These are phyloP conservation scores for Stephanodiscus triporus DNA, from an alignment of 108 stramenopile genomes.

Conservation along the genomic window DNA sequence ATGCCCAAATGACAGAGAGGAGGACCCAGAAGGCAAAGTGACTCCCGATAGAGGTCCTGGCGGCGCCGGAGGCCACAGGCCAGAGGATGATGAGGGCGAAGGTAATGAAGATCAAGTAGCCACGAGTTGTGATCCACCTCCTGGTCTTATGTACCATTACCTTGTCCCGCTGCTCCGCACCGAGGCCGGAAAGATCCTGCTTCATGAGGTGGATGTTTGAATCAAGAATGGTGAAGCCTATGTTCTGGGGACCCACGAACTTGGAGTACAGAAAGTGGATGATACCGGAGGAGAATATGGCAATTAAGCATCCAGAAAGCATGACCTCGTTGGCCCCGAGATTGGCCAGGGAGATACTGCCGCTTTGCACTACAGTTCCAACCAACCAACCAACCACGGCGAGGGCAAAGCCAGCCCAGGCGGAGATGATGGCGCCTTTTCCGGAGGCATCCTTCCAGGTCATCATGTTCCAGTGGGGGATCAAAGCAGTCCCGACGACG, in stretches of 20 bases:
- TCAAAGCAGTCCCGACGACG: constrained; percentile 89
- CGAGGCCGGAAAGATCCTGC: constrained; percentile 24
- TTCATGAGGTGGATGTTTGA: constrained; percentile 1
- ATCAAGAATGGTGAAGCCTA: constrained; percentile 70
- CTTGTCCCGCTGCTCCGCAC: constrained; percentile 64
- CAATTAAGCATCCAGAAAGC: constrained; percentile 90
- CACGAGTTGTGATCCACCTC: constrained; percentile 84
- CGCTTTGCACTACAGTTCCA: constrained; percentile 62
- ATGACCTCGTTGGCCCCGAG: constrained; percentile 89
- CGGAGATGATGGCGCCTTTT: constrained; percentile 83
- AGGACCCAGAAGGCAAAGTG: constrained; percentile 95
- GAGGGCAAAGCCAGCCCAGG: constrained; percentile 76
- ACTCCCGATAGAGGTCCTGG: constrained; percentile 73
- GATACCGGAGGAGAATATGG: constrained; percentile 74
- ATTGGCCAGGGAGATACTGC: constrained; percentile 58
- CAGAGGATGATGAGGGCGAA: constrained; percentile 86
- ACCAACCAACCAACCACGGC: constrained; percentile 83
- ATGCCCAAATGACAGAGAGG: constrained; percentile 87
- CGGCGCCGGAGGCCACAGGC: constrained; percentile 89
- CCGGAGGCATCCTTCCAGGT: constrained; percentile 85
- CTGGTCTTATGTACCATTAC: constrained; percentile 61
- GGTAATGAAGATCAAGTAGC: constrained; percentile 79
- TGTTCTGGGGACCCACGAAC: constrained; percentile 84
- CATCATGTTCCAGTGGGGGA: constrained; percentile 89
- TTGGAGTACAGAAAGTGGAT: constrained; percentile 75